phyloP scores from a whole-genome alignment of 176 grass and related monocot species.

The Triticum turgidum region DNA sequence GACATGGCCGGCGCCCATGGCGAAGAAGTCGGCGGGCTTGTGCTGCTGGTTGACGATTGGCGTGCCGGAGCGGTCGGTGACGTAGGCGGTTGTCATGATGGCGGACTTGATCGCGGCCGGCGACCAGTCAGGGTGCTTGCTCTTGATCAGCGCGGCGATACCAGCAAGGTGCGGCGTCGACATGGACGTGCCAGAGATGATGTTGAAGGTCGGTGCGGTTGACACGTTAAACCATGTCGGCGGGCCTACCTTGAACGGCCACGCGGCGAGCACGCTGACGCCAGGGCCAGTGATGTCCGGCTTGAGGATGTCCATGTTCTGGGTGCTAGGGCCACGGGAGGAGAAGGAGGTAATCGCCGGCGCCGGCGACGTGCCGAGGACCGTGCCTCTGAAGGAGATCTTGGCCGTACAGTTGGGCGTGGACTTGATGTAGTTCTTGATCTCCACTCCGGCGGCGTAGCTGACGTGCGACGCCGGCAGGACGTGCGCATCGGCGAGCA shows the following conservation, averaged over 20 bases:
- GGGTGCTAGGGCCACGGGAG: background rate
- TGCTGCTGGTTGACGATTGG: slow-evolving; percentile 36
- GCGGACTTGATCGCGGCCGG: slow-evolving; percentile 56
- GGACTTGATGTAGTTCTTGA: background rate
- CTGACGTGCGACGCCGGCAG: slow-evolving; percentile 1
- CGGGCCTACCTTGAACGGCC: background rate
- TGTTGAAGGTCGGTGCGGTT: background rate
- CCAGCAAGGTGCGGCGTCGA: slow-evolving; percentile 67
- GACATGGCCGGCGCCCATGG: slow-evolving; percentile 46
- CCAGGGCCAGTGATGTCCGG: background rate
- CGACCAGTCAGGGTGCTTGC: slow-evolving; percentile 47
- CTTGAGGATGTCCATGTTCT: background rate
- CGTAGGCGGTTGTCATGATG: slow-evolving; percentile 64
- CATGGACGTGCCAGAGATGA: slow-evolving; percentile 66
- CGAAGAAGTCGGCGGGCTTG: slow-evolving; percentile 30
- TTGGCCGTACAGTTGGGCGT: background rate
- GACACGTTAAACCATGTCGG: background rate
- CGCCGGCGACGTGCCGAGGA: background rate
- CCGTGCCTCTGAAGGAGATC: background rate
- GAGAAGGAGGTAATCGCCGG: background rate
- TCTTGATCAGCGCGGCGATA: slow-evolving; percentile 50
- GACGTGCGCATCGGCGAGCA: background rate
- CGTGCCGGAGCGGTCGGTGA: slow-evolving; percentile 17
- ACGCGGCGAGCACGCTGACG: background rate
- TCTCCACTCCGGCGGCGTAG: background rate